Evolutionary conservation across 768 basidiomycete species (phyloP).

Genomic region (Pleurotus giganteus): DNA sequence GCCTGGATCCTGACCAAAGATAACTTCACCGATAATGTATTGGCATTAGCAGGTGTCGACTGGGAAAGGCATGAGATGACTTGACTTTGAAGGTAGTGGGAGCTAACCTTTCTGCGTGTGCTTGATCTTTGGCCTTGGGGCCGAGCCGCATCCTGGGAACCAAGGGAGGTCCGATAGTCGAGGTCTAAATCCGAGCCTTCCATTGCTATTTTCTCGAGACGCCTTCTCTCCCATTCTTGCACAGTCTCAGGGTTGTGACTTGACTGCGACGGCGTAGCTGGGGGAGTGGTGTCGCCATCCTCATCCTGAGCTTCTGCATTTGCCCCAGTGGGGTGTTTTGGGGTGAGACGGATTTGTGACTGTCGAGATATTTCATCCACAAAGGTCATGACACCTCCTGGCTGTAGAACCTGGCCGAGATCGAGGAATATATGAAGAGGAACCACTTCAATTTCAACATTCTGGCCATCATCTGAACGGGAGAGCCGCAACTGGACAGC

Average conservation of each 20-base stretch:
- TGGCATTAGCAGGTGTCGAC: conserved; percentile 8
- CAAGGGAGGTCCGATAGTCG: conserved; percentile 34
- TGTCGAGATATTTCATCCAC: conserved; percentile 35
- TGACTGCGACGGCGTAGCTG: conserved; percentile 30
- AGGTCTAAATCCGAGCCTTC: conserved; percentile 57
- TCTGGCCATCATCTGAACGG: background rate
- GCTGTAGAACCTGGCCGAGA: conserved; percentile 41
- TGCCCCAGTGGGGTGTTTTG: conserved; percentile 3
- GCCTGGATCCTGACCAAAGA: conserved; percentile 65
- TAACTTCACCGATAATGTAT: conserved; percentile 33
- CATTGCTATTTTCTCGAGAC: conserved; percentile 50
- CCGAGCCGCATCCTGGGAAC: background rate
- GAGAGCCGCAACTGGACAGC: background rate
- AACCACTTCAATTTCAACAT: conserved; percentile 41
- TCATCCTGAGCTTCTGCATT: conserved; percentile 16
- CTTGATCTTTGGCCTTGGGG: background rate
- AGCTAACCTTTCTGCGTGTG: background rate
- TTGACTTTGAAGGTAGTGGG: background rate
- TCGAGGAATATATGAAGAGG: conserved; percentile 83
- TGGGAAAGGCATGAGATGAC: conserved; percentile 6
- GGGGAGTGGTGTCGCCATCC: conserved; percentile 35
- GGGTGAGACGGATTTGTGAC: background rate
- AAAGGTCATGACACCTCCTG: conserved; percentile 43
- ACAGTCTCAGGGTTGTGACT: conserved; percentile 10
- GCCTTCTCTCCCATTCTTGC: conserved; percentile 35